Conservation (phyloP, 768 basidiomycete species). For the Mycena galopus region DNA sequence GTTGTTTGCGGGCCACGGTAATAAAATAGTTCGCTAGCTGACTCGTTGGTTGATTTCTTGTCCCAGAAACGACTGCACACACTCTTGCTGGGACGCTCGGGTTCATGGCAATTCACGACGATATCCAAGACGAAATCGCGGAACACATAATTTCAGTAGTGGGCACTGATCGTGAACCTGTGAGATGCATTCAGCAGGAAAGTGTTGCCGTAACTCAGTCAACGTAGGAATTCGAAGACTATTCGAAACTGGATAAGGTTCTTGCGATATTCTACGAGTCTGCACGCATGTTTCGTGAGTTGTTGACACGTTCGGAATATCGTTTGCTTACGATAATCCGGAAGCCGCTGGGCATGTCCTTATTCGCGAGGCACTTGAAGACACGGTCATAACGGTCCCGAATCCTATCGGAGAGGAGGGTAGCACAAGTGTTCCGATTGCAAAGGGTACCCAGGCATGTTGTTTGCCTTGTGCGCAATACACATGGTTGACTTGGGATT, state of each 20-base stretch:
- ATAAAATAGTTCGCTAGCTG: background rate
- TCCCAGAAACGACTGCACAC: constrained; percentile 64
- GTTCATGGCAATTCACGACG: constrained; percentile 58
- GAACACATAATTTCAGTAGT: constrained; percentile 57
- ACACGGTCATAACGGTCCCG: constrained; percentile 44
- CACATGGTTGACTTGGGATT: background rate
- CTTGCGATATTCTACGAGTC: constrained; percentile 48
- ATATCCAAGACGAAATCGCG: constrained; percentile 62
- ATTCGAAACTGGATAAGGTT: constrained; percentile 42
- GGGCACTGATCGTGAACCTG: constrained; percentile 51
- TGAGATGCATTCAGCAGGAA: constrained; percentile 15
- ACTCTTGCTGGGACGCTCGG: constrained; percentile 62
- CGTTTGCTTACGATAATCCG: background rate
- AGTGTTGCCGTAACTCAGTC: background rate
- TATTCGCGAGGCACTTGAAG: constrained; percentile 45
- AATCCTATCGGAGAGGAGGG: constrained; percentile 45
- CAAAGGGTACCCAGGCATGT: constrained; percentile 37
- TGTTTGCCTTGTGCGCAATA: background rate
- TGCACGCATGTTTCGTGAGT: constrained; percentile 46
- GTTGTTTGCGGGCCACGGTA: constrained; percentile 72
- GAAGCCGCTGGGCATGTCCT: constrained; percentile 42
- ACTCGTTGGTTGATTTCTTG: background rate
- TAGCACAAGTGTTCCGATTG: constrained; percentile 35
- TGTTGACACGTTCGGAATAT: background rate
- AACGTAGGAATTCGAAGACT: constrained; percentile 36